phyloP scores from a whole-genome alignment of 306 rosid species.

The Citrullus colocynthis region DNA sequence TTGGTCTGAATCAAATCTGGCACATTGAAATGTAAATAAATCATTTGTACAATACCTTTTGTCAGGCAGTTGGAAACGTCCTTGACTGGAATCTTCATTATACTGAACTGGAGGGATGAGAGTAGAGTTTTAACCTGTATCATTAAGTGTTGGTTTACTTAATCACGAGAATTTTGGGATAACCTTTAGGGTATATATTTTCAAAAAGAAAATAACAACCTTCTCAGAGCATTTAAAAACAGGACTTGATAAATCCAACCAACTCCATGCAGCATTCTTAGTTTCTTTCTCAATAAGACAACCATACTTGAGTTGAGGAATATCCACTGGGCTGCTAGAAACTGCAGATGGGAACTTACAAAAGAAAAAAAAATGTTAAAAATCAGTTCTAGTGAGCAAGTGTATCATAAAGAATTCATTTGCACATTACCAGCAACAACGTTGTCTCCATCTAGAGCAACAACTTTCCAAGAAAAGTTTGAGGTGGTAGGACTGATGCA shows the following conservation, averaged over 20 bases:
- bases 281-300: slow-evolving; percentile 35
- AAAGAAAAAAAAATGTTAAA: slow-evolving; percentile 4
- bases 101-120: slow-evolving; percentile 47
- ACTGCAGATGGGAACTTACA: slow-evolving; percentile 33
- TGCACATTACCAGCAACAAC: slow-evolving; percentile 69
- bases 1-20: neutral
- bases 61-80: slow-evolving; percentile 48
- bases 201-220: slow-evolving; percentile 26
- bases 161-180: slow-evolving; percentile 7
- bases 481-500: slow-evolving; percentile 56
- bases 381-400: slow-evolving; percentile 1
- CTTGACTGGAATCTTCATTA: slow-evolving; percentile 64
- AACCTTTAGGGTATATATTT: neutral
- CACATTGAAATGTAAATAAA: neutral
- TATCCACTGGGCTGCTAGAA: slow-evolving; percentile 73
- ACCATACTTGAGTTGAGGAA: slow-evolving; percentile 81
- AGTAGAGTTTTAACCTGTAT: slow-evolving; percentile 62
- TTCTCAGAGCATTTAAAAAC: slow-evolving; percentile 51
- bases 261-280: slow-evolving; percentile 46
- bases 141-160: slow-evolving; percentile 4
- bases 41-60: slow-evolving; percentile 33
- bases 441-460: slow-evolving; percentile 65
- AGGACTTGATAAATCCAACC: slow-evolving; percentile 57
- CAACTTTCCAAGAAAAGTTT: slow-evolving; percentile 67
- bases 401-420: slow-evolving; percentile 12